Evolutionary conservation across 192 early-diverging fungal species (phyloP).

Genomic region (Lunasporangiospora selenospora): DNA sequence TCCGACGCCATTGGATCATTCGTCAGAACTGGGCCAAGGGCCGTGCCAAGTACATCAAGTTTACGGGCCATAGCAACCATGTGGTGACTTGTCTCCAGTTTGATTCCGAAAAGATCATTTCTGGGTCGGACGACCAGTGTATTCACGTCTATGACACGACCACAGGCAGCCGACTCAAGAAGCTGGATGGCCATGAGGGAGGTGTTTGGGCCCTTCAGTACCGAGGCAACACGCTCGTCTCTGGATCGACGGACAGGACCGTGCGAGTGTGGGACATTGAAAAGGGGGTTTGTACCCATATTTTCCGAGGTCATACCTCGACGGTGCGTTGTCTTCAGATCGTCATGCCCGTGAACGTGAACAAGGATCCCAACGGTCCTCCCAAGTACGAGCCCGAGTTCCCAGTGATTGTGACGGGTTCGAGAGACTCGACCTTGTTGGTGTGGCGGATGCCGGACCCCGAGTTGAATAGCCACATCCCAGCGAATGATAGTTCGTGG

Average conservation of each 20-base stretch:
- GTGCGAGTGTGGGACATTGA: conserved; percentile 98
- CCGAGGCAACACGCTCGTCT: conserved; percentile 86
- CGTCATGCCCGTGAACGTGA: conserved; percentile 71
- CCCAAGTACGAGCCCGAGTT: conserved; percentile 66
- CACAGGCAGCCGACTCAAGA: conserved; percentile 76
- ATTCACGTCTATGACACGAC: conserved; percentile 93
- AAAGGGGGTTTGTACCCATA: conserved; percentile 86
- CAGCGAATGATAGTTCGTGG: conserved; percentile 57
- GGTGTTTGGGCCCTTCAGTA: conserved; percentile 99
- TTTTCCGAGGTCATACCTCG: conserved; percentile 93
- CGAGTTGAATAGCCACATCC: conserved; percentile 42
- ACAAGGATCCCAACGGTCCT: conserved; percentile 47
- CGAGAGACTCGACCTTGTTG: conserved; percentile 89
- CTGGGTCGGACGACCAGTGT: conserved; percentile 90
- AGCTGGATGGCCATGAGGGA: conserved; percentile 87
- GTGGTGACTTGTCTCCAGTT: conserved; percentile 98
- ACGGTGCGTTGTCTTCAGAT: conserved; percentile 96
- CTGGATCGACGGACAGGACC: conserved; percentile 93
- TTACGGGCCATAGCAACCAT: conserved; percentile 80
- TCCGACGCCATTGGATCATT: conserved; percentile 79
- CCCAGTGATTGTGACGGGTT: conserved; percentile 94
- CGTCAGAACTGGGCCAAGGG: conserved; percentile 87
- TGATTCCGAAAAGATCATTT: conserved; percentile 95
- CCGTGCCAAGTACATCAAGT: conserved; percentile 74
- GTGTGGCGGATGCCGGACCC: conserved; percentile 95